Base-by-base conservation (phyloP, 2,329 filamentous ascomycete genomes). In the Ophiocordyceps unilateralis region DNA sequence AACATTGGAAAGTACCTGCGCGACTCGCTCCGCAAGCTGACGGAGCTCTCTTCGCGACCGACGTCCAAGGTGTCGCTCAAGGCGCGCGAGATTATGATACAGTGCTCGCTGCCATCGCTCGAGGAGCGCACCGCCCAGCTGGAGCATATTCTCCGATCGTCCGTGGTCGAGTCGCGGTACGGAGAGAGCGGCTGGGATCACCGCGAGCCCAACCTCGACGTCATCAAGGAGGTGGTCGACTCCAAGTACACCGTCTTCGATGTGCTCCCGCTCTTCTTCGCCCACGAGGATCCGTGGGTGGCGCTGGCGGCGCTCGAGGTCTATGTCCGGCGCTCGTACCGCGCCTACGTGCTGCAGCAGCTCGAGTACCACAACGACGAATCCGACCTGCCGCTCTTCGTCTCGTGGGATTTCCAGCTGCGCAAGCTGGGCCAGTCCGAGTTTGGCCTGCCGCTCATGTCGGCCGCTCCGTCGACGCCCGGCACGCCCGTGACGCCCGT, bases 181-280 rank as follows among this genome's bases (percentile, higher is more conserved):
- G 91, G 91, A 46, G 91, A 98, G 72, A 88, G 85, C 47, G 88
- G 89, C 42, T 94, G 85, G 83, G 89, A 95, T 49, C 91, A 98
- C 66, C 76, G 91, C 51, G 84, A 95, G 63, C 91, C 91, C 40
- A 85, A 82, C 63, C 68, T 93, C 43, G 83, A 93, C 20, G 71
- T 93, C 49, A 81, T 98, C 66, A 94, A 94, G 70, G 91, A 98
- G 63, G 88, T 98, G 26, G 86, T 98, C 42, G 91, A 98, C 63
- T 96, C 91, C 43, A 93, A 93, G 67, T 96, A 93, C 69, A 96
- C 89, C 37, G 91, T 98, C 49, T 94, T 95, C 53, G 91, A 98
- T 58, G 91, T 98, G 17, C 65, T 98, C 50, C 83, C 89, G 8
- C 79, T 86, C 45, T 98, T 98, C 76, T 98, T 98, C 58, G 83